Conservation (phyloP, 2,329 filamentous ascomycete species). For the Emydomyces testavorans region DNA sequence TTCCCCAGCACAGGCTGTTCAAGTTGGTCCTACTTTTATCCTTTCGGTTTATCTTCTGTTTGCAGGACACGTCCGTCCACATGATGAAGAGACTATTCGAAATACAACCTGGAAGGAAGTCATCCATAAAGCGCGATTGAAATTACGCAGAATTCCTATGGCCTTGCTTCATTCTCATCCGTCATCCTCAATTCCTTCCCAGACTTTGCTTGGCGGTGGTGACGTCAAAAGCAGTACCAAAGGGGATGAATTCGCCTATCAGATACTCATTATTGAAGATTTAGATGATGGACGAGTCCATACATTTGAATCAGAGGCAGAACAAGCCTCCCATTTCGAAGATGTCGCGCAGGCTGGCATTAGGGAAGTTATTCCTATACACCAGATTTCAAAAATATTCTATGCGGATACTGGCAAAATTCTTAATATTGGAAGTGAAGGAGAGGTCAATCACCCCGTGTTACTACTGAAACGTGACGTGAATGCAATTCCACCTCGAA, state of each 20-base stretch:
- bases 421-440: slow-evolving; percentile 64
- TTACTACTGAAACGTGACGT: slow-evolving; percentile 62
- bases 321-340: slow-evolving; percentile 48
- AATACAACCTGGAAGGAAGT: slow-evolving; percentile 88
- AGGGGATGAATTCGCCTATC: slow-evolving; percentile 61
- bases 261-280: slow-evolving; percentile 73
- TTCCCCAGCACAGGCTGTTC: slow-evolving; percentile 52
- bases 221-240: slow-evolving; percentile 34
- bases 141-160: slow-evolving; percentile 60
- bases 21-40: slow-evolving; percentile 77
- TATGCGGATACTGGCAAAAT: slow-evolving; percentile 86
- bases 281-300: slow-evolving; percentile 60
- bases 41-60: slow-evolving; percentile 95
- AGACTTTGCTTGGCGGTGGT: background rate
- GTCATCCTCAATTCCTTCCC: slow-evolving; percentile 9
- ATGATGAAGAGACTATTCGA: slow-evolving; percentile 47
- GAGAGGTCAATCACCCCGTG: slow-evolving; percentile 60
- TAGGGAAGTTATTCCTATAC: slow-evolving; percentile 55
- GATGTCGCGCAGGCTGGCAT: slow-evolving; percentile 52
- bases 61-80: slow-evolving; percentile 56
- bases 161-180: slow-evolving; percentile 39
- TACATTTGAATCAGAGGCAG: slow-evolving; percentile 49
- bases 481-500: slow-evolving; percentile 50
- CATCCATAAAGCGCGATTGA: slow-evolving; percentile 80
- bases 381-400: slow-evolving; percentile 78